Evolutionary conservation across 1,284 basidiomycete genomes (phyloP).

Genomic region (Rhodofomes roseus): DNA sequence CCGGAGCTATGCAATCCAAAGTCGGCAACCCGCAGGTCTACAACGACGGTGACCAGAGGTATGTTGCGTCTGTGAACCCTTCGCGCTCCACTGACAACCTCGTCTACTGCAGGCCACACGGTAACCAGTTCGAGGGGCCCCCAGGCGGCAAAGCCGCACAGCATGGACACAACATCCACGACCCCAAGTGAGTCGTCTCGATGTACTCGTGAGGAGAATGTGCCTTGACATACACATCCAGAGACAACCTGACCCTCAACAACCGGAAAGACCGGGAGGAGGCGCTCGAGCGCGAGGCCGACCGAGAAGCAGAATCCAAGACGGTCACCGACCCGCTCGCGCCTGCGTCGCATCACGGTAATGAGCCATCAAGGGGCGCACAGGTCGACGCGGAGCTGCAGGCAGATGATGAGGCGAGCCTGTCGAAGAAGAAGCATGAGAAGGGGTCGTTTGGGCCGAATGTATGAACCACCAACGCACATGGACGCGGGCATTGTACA

Average conservation of each 20-base stretch:
- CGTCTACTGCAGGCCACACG: slow-evolving; percentile 3
- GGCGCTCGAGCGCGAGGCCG: slow-evolving; percentile 14
- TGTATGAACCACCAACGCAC: background rate
- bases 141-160: slow-evolving; percentile 15
- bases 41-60: slow-evolving; percentile 22
- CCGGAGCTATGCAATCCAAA: slow-evolving; percentile 22
- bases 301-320: slow-evolving; percentile 10
- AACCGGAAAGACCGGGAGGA: slow-evolving; percentile 14
- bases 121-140: background rate
- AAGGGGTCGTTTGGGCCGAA: slow-evolving; percentile 8
- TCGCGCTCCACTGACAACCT: no score
- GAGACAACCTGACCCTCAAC: slow-evolving; percentile 16
- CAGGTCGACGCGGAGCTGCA: slow-evolving; percentile 24
- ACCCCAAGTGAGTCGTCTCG: slow-evolving; percentile 15
- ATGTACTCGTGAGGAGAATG: background rate
- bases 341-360: slow-evolving; percentile 19
- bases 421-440: slow-evolving; percentile 14
- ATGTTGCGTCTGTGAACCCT: background rate
- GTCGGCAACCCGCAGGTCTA: slow-evolving; percentile 21
- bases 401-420: slow-evolving; percentile 20
- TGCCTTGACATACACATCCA: background rate
- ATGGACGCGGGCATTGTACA: background rate
- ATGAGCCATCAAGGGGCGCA: slow-evolving; percentile 22
- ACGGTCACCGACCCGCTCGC: slow-evolving; percentile 20
- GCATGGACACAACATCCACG: slow-evolving; percentile 18